phyloP scores from a whole-genome alignment of 2,329 filamentous ascomycete genomes.

The Colletotrichum plurivorum region DNA sequence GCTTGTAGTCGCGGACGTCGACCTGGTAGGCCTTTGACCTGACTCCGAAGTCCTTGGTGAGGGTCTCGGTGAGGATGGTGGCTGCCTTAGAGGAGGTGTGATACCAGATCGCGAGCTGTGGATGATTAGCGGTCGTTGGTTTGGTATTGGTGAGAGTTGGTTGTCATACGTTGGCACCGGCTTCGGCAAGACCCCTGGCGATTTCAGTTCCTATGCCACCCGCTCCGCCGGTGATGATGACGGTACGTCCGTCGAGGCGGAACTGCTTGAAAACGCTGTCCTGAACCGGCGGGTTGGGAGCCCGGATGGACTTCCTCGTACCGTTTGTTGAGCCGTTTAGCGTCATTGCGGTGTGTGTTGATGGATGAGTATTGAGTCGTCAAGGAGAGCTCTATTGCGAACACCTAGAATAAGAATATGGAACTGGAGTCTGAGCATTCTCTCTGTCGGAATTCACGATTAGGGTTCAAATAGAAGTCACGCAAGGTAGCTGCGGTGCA shows the following conservation, averaged over 20 bases:
- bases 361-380: too few species aligned
- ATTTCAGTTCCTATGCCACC: conserved; percentile 28
- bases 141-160: not conserved
- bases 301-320: conserved; percentile 23
- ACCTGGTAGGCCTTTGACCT: conserved; percentile 51
- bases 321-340: conserved; percentile 7
- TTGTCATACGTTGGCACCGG: conserved; percentile 29
- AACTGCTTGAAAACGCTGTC: conserved; percentile 36
- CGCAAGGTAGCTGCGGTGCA: not conserved
- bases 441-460: not conserved
- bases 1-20: conserved; percentile 50
- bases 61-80: conserved; percentile 1
- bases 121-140: not conserved
- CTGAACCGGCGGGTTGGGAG: conserved; percentile 16
- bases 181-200: conserved; percentile 29
- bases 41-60: conserved; percentile 25
- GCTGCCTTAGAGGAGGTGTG: conserved; percentile 28
- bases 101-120: conserved; percentile 31
- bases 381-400: not conserved
- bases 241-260: conserved; percentile 34
- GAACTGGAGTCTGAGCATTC: not conserved
- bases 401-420: not conserved
- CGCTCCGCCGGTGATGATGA: conserved; percentile 29
- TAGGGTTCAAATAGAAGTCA: conserved; percentile 12
- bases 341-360: not conserved